Conservation (phyloP, 2,329 filamentous ascomycete species). For the Hymenoscyphus infarciens region DNA sequence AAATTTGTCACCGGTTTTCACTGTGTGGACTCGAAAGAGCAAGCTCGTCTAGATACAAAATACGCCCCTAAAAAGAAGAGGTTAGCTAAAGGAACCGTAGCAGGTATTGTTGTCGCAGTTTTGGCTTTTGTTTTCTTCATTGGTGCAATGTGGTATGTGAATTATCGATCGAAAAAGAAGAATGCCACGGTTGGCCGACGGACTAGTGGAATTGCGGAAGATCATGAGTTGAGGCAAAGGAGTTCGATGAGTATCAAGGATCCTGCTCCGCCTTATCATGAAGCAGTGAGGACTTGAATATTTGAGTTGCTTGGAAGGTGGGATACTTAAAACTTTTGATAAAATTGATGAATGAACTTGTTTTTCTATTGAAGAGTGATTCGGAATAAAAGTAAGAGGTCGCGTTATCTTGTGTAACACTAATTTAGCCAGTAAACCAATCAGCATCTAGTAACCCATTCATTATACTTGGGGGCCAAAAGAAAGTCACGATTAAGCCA, state of each 20-base stretch:
- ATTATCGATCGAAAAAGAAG: too few species aligned
- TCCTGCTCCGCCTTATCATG: neutral
- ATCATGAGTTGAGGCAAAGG: neutral
- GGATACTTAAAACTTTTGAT: too few species aligned
- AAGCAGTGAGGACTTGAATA: neutral
- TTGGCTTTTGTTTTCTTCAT: neutral
- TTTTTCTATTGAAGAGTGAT: too few species aligned
- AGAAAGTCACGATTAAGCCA: too few species aligned
- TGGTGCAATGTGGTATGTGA: neutral
- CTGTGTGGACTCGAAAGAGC: neutral
- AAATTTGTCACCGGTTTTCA: neutral
- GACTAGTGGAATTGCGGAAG: neutral
- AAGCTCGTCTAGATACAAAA: neutral
- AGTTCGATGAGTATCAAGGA: neutral
- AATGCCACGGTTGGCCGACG: too few species aligned
- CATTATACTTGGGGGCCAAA: too few species aligned
- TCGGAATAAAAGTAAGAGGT: too few species aligned
- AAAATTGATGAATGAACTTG: too few species aligned
- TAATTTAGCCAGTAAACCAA: too few species aligned
- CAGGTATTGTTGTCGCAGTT: neutral
- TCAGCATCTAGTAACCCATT: too few species aligned
- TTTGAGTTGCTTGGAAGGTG: neutral
- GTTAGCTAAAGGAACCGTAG: neutral
- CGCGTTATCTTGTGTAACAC: too few species aligned
- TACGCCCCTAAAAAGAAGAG: neutral